These are phyloP conservation scores for Neospermospora avenae DNA, from an alignment of 2,329 filamentous ascomycete species.

Conservation along the genomic window DNA sequence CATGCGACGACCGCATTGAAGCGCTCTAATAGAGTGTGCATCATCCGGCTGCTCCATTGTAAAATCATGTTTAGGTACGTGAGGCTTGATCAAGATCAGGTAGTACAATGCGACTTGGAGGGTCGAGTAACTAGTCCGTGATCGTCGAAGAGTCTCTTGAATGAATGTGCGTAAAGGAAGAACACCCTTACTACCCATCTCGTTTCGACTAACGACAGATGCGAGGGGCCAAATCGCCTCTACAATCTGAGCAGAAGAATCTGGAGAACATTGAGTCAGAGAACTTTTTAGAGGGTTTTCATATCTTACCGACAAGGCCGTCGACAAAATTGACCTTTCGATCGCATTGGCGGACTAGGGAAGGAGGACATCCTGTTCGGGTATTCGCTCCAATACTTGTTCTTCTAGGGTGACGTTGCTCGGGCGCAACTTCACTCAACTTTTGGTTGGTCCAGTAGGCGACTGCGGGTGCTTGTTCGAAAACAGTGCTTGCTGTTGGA, in stretches of 20 bases:
- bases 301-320: constrained; percentile 87
- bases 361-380: constrained; percentile 59
- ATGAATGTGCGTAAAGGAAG: constrained; percentile 93
- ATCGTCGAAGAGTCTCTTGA: constrained; percentile 92
- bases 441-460: constrained; percentile 35
- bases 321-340: constrained; percentile 95
- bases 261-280: constrained; percentile 50
- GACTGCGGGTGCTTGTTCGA: constrained; percentile 32
- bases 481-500: constrained; percentile 28
- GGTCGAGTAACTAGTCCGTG: constrained; percentile 95
- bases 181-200: constrained; percentile 71
- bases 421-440: constrained; percentile 49
- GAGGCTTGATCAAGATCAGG: constrained; percentile 86
- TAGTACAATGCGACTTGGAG: constrained; percentile 97
- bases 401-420: constrained; percentile 61
- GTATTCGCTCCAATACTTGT: constrained; percentile 52
- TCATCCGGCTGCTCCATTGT: constrained; percentile 81
- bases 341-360: constrained; percentile 81
- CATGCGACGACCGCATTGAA: constrained; percentile 97
- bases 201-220: constrained; percentile 71
- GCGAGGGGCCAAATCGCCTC: constrained; percentile 96
- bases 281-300: constrained; percentile 32
- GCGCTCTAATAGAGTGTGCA: constrained; percentile 67
- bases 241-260: constrained; percentile 95
- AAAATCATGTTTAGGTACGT: constrained; percentile 79